Evolutionary conservation across 345 rosid species (phyloP).

Genomic region (Melaleuca quinquenervia): DNA sequence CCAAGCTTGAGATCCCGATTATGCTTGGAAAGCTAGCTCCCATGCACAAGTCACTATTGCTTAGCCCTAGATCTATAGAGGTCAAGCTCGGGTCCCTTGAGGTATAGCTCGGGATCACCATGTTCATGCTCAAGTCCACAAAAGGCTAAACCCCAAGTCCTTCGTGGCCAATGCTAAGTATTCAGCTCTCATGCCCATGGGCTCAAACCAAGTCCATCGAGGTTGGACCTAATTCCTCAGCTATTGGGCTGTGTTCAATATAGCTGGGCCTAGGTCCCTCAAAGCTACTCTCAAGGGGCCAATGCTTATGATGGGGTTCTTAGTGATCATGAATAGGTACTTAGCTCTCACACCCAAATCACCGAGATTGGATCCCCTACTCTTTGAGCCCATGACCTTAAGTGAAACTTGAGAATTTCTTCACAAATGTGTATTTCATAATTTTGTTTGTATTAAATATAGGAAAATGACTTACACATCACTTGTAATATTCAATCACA

Average conservation of each 20-base stretch:
- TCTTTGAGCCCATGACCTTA: not conserved
- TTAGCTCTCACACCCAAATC: not conserved
- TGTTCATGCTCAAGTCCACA: rapidly evolving
- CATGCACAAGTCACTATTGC: rapidly evolving
- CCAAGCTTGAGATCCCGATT: rapidly evolving
- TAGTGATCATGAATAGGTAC: rapidly evolving
- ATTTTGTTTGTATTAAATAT: not conserved
- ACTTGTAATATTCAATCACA: not conserved
- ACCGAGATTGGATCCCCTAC: too few relatives aligned
- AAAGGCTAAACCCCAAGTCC: not conserved
- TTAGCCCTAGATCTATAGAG: not conserved
- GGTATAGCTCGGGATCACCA: not conserved
- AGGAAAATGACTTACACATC: rapidly evolving
- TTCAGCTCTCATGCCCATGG: not conserved
- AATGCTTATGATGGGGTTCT: not conserved
- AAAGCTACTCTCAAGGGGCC: not conserved
- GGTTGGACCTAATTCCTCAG: not conserved
- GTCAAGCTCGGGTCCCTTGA: not conserved
- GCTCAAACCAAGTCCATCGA: rapidly evolving
- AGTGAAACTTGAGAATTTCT: not conserved
- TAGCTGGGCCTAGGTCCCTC: rapidly evolving
- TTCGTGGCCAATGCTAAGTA: rapidly evolving
- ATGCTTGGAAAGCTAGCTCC: not conserved
- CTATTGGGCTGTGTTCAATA: rapidly evolving
- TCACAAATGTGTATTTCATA: not conserved